Conservation (phyloP, 2,329 filamentous ascomycete species). For the Curvularia spicifera region DNA sequence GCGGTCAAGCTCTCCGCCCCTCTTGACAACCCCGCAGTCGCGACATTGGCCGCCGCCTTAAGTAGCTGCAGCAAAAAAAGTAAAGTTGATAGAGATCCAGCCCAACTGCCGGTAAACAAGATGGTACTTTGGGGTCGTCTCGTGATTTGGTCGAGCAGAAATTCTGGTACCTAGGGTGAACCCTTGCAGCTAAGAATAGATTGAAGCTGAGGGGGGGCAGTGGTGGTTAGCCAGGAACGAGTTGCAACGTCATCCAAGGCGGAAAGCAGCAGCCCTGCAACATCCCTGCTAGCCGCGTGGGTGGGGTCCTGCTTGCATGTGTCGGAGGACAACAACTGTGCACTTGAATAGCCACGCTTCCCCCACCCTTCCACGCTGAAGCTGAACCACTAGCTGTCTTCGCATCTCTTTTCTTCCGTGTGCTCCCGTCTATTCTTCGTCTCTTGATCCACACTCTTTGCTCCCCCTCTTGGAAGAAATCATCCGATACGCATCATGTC, state of each 20-base stretch:
- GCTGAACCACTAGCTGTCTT: slow-evolving; percentile 17
- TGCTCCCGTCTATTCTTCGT: background rate
- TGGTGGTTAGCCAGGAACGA: slow-evolving; percentile 24
- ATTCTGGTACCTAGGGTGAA: background rate
- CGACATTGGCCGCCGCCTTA: background rate
- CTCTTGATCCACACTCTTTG: background rate
- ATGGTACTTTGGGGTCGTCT: background rate
- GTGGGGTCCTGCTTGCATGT: slow-evolving; percentile 15
- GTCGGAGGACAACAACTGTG: slow-evolving; percentile 17
- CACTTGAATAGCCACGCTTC: slow-evolving; percentile 7
- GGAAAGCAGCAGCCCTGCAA: slow-evolving; percentile 32
- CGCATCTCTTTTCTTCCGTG: slow-evolving; percentile 2
- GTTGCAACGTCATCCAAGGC: slow-evolving; percentile 29
- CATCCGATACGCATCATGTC: slow-evolving; percentile 30
- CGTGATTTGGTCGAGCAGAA: background rate
- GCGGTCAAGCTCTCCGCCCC: slow-evolving; percentile 17
- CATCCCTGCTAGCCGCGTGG: slow-evolving; percentile 24
- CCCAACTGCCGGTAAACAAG: background rate
- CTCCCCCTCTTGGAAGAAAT: background rate
- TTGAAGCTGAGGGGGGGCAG: background rate
- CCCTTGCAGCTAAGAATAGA: slow-evolving; percentile 8
- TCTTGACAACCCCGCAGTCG: slow-evolving; percentile 17
- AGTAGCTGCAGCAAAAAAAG: background rate
- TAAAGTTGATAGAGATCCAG: background rate
- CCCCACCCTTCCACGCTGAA: slow-evolving; percentile 4